Evolutionary conservation across 768 basidiomycete genomes (phyloP).

Genomic region (Paxillus rubicundulus): DNA sequence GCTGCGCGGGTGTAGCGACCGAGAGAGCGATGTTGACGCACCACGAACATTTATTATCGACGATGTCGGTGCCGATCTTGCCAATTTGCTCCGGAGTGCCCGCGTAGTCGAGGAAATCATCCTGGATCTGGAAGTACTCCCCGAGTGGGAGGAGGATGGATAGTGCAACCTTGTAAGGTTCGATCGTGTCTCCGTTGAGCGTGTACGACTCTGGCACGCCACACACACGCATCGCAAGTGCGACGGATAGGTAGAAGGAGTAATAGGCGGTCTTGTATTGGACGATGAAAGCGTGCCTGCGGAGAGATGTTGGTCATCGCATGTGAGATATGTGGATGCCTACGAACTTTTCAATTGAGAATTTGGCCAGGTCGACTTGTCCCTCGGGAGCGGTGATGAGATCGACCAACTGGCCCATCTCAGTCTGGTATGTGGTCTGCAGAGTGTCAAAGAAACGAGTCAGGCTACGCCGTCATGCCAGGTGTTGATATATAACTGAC

Average conservation of each 20-base stretch:
- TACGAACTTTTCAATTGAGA: slow-evolving; percentile 78
- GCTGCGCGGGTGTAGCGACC: slow-evolving; percentile 53
- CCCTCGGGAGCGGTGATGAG: slow-evolving; percentile 94
- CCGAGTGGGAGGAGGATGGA: slow-evolving; percentile 88
- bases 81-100: slow-evolving; percentile 89
- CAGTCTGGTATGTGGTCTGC: slow-evolving; percentile 79
- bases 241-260: slow-evolving; percentile 98
- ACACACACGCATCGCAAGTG: slow-evolving; percentile 84
- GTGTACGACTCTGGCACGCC: slow-evolving; percentile 54
- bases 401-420: slow-evolving; percentile 95
- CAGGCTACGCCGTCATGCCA: neutral
- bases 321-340: neutral
- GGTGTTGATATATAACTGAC: slow-evolving; percentile 33
- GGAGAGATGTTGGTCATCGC: neutral
- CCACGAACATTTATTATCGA: slow-evolving; percentile 99
- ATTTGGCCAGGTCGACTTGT: slow-evolving; percentile 79
- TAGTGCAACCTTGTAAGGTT: slow-evolving; percentile 70
- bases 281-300: slow-evolving; percentile 87
- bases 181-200: slow-evolving; percentile 38
- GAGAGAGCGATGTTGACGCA: slow-evolving; percentile 84
- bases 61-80: slow-evolving; percentile 96
- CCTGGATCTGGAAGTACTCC: slow-evolving; percentile 98
- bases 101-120: slow-evolving; percentile 94
- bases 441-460: neutral
- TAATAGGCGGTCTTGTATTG: slow-evolving; percentile 98